Percentiles rank a stretch among this genome's conserved stretches.
These are phyloP conservation scores for Thymus mandschuricus DNA, from an alignment of 257 asterid species.

Conservation along the genomic window DNA sequence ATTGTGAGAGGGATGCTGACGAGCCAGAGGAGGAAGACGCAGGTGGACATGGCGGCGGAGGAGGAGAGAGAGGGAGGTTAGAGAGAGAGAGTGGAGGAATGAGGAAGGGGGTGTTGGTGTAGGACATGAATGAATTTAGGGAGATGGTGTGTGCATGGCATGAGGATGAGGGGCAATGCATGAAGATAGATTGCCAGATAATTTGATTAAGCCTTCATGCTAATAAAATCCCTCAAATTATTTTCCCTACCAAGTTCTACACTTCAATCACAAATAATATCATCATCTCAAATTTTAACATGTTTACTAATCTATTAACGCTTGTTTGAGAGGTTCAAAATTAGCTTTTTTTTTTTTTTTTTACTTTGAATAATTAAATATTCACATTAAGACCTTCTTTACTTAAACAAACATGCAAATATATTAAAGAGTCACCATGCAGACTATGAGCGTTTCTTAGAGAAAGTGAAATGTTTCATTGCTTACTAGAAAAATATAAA, in stretches of 20 bases:
- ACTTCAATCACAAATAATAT: too few relatives aligned
- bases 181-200: conserved; percentile 39
- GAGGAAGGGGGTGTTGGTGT: conserved; percentile 32
- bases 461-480: too few relatives aligned
- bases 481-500: too few relatives aligned
- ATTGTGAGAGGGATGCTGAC: conserved; percentile 55
- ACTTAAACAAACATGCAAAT: too few relatives aligned
- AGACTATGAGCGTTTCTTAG: too few relatives aligned
- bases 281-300: not conserved
- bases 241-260: too few relatives aligned
- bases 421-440: too few relatives aligned
- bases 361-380: too few relatives aligned
- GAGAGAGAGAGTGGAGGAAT: conserved; percentile 9
- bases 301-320: not conserved
- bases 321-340: too few relatives aligned
- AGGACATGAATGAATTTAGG: conserved; percentile 46
- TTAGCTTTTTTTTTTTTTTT: too few relatives aligned
- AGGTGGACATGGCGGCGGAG: conserved; percentile 62
- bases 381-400: too few relatives aligned
- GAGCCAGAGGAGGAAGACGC: conserved; percentile 87
- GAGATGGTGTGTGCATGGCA: conserved; percentile 19
- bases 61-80: conserved; percentile 32
- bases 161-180: conserved; percentile 47
- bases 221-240: not conserved
- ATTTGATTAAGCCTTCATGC: conserved; percentile 19